Evolutionary conservation across 331 rosid genomes (phyloP).

Genomic region (Acacia pycnantha): DNA sequence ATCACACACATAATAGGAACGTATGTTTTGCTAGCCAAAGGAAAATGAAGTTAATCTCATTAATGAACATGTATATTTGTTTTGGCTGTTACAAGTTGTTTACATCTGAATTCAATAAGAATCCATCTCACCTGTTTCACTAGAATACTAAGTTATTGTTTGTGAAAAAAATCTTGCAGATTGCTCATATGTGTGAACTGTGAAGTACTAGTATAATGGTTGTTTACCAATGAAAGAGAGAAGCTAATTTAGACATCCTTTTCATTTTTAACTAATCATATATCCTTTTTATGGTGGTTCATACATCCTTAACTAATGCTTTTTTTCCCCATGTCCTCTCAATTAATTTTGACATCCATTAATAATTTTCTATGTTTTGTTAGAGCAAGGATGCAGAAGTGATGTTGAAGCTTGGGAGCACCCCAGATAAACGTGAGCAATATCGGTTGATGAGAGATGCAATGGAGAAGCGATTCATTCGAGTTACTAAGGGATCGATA

Average conservation of each 20-base stretch:
- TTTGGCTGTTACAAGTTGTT: background rate
- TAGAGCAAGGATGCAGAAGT: slow-evolving; percentile 99
- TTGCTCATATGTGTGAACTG: background rate
- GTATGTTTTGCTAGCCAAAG: background rate
- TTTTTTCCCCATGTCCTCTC: background rate
- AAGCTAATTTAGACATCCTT: background rate
- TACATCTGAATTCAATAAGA: slow-evolving; percentile 10
- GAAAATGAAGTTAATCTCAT: background rate
- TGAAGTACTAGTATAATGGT: background rate
- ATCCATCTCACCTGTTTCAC: background rate
- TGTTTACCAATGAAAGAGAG: background rate
- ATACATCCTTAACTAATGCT: background rate
- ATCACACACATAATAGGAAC: background rate
- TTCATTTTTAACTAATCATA: slow-evolving; percentile 12
- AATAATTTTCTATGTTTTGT: slow-evolving; percentile 30
- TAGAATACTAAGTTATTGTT: background rate
- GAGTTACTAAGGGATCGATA: slow-evolving; percentile 79
- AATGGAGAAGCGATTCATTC: slow-evolving; percentile 89
- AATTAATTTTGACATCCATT: slow-evolving; percentile 14
- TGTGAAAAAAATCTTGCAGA: background rate
- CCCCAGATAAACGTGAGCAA: slow-evolving; percentile 93
- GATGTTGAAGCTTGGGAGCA: slow-evolving; percentile 93
- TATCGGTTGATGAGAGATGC: slow-evolving; percentile 92
- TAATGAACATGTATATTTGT: background rate
- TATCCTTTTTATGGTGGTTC: background rate